Base-by-base conservation (phyloP, 1,284 basidiomycete species). In the Tilletiopsis washingtonensis region DNA sequence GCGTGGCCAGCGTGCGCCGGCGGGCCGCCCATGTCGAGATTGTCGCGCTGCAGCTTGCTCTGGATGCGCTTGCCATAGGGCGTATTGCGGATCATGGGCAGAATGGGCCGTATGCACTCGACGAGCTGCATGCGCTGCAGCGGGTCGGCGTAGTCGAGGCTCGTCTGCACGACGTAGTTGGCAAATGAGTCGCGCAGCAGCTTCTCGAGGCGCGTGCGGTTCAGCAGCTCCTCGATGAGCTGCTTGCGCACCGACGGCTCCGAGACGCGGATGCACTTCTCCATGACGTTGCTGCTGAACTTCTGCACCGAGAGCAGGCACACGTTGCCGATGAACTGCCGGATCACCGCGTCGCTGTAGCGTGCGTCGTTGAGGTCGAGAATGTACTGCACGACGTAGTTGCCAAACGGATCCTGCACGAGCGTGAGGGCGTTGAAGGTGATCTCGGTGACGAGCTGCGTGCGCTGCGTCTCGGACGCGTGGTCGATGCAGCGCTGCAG, bases 401-500 rank as follows among this genome's bases (percentile, higher is more conserved):
- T 91, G 64, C 90, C 91, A 69, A 97, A 97, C 27, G 94, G 94
- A 75, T 99, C 94, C 77, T 98, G 94, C 21, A 99, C 94, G 53
- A 99, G 81, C 20, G 91, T 96, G 57, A 98, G 80, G 6, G 93
- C 93, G 68, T 98, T 93, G 78, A 87, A 96, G 24, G 93, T 98
- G 76, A 98, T 99, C 79, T 99, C 94, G 56, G 91, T 91, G 51
- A 98, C 94, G 47, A 99, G 82, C 76, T 98, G 94, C 53, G 94
- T 80, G 36, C 94, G 84, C 75, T 99, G 94, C 53, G 84, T 82
- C 61, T 94, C 90, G 1, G 90, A 93, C 2, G 94, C 94, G 71
- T 98, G 94, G 75, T 99, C 94, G 64, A 99, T 91, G 76, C 93
- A 98, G 54, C 94, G 83, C 76, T 99, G 94, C 40, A 99, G 79